Evolutionary conservation across 139 green algal genomes (phyloP).

Genomic region (Tetradesmus obliquus): DNA sequence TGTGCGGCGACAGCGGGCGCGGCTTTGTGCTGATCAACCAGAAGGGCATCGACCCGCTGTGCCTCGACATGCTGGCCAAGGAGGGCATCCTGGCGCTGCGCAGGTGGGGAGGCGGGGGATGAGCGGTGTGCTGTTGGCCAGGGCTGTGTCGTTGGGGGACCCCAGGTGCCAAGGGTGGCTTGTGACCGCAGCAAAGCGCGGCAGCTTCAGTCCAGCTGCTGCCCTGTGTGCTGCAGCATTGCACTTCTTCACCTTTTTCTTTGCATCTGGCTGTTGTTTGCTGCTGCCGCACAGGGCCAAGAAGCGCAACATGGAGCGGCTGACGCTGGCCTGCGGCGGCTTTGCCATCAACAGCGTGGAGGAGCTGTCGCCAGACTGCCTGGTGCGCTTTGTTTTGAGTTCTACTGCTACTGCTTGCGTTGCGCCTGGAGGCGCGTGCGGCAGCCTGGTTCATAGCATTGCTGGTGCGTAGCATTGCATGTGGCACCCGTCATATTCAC

Average conservation of each 20-base stretch:
- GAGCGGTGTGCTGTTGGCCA: too few species aligned
- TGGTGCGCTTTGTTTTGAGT: slow-evolving; percentile 22
- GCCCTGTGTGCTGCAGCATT: too few species aligned
- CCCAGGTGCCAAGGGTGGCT: too few species aligned
- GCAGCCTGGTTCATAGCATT: neutral
- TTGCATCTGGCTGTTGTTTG: neutral
- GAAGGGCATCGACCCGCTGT: slow-evolving; percentile 99
- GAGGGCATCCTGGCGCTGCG: slow-evolving; percentile 93
- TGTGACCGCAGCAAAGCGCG: too few species aligned
- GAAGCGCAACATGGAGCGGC: slow-evolving; percentile 98
- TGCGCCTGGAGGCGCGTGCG: neutral
- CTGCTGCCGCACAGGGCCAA: slow-evolving; percentile 76
- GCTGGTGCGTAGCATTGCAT: neutral
- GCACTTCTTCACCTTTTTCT: neutral
- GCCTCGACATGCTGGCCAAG: slow-evolving; percentile 96
- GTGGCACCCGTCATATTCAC: neutral
- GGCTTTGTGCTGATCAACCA: slow-evolving; percentile 99
- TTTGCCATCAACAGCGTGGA: slow-evolving; percentile 60
- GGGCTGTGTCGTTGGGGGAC: too few species aligned
- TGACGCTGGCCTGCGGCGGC: slow-evolving; percentile 94
- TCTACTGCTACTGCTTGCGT: neutral
- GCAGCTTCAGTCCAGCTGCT: too few species aligned
- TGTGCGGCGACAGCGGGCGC: slow-evolving; percentile 86
- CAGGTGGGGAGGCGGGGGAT: neutral
- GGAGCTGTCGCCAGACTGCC: slow-evolving; percentile 40